A percentile compares a stretch with the other conserved stretches of the same genome.
These are phyloP conservation scores for Phycomyces blakesleeanus DNA, from an alignment of 192 early-diverging fungal genomes.

Conservation along the genomic window DNA sequence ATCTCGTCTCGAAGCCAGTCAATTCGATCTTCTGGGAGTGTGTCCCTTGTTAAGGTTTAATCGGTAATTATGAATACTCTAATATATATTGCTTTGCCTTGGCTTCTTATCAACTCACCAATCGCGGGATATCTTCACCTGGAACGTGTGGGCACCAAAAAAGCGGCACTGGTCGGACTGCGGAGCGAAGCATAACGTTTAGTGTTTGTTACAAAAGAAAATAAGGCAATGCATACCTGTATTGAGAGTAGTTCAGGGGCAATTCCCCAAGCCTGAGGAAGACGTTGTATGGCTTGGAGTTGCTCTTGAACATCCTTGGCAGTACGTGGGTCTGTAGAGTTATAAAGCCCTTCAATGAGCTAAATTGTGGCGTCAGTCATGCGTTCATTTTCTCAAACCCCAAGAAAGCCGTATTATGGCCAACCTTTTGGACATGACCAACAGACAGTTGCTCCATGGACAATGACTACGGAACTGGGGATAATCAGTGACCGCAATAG, in stretches of 20 bases:
- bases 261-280: slow-evolving; percentile 52
- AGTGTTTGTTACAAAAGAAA: too few species aligned
- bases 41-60: slow-evolving; percentile 32
- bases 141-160: slow-evolving; percentile 58
- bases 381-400: not conserved
- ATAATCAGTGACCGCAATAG: too few species aligned
- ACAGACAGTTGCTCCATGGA: not conserved
- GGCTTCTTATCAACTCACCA: slow-evolving; percentile 38
- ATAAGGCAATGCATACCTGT: slow-evolving; percentile 28
- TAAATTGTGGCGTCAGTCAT: slow-evolving; percentile 11
- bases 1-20: slow-evolving; percentile 51
- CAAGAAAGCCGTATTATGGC: not conserved
- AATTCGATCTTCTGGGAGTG: slow-evolving; percentile 45
- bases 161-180: slow-evolving; percentile 49
- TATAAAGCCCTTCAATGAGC: slow-evolving; percentile 49
- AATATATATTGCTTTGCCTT: not conserved
- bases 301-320: slow-evolving; percentile 50
- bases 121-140: slow-evolving; percentile 53
- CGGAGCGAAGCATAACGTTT: not conserved
- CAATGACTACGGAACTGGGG: not conserved
- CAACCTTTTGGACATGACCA: slow-evolving; percentile 7
- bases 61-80: not conserved
- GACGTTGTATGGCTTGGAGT: slow-evolving; percentile 49
- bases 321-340: slow-evolving; percentile 30
- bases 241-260: slow-evolving; percentile 47